phyloP scores from a whole-genome alignment of 139 green algal species.

The Closterium sp. region DNA sequence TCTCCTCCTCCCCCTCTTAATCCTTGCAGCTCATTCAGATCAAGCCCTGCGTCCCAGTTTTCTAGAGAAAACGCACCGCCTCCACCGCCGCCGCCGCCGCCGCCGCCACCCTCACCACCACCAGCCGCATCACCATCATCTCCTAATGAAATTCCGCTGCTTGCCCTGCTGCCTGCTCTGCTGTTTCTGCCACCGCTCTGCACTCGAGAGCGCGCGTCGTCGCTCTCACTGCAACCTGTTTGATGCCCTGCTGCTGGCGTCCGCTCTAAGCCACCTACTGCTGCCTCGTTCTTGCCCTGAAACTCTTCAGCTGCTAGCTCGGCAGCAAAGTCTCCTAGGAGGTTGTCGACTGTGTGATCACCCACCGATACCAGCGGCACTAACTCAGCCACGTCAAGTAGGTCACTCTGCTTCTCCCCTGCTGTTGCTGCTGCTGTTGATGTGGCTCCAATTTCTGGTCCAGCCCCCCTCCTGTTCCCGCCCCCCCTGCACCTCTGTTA shows the following conservation, averaged over 20 bases:
- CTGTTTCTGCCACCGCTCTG: background rate
- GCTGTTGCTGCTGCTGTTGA: background rate
- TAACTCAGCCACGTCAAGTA: background rate
- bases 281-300: background rate
- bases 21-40: background rate
- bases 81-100: background rate
- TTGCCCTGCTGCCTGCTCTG: background rate
- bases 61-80: background rate
- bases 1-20: background rate
- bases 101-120: background rate
- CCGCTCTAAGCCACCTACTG: background rate
- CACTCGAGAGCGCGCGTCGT: background rate
- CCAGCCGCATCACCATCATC: background rate
- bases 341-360: background rate
- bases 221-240: background rate
- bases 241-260: background rate
- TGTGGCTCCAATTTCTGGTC: background rate
- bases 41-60: background rate
- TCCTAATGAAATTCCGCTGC: background rate
- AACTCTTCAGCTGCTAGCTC: background rate
- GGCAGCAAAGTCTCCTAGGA: background rate
- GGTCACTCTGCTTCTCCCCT: background rate
- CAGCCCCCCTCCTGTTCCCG: background rate
- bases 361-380: background rate
- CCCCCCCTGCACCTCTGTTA: background rate